Percentiles rank a stretch among this genome's conserved stretches.
Conservation (phyloP, 139 green algal genomes). For the Closterium sp. region DNA sequence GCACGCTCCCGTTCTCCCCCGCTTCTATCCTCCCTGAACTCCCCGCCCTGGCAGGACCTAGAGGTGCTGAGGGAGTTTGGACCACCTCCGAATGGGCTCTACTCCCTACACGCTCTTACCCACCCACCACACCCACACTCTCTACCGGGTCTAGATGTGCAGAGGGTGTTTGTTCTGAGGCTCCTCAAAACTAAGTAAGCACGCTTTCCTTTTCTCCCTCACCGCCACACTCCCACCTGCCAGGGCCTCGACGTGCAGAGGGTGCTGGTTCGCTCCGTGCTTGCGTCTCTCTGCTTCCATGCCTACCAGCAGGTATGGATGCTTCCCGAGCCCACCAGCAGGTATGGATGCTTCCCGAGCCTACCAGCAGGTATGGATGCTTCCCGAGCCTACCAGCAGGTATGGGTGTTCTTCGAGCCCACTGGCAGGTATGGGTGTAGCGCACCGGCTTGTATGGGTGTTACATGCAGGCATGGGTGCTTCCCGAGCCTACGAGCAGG, state of each 20-base stretch:
- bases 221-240: not conserved
- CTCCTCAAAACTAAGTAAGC: no score
- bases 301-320: slow-evolving; percentile 92
- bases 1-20: not conserved
- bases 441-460: slow-evolving; percentile 93
- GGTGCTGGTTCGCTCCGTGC: slow-evolving; percentile 57
- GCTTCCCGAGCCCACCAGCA: slow-evolving; percentile 98
- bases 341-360: slow-evolving; percentile 88
- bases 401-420: slow-evolving; percentile 36
- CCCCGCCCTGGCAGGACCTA: no score
- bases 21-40: not conserved
- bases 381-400: slow-evolving; percentile 97
- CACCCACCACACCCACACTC: not conserved
- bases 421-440: not conserved
- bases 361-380: slow-evolving; percentile 93
- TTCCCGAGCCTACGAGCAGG: no score
- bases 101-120: no score
- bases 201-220: no score
- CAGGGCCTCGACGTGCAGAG: slow-evolving; percentile 56
- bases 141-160: no score
- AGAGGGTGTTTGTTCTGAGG: no score
- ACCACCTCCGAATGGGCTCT: no score
- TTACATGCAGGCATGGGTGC: slow-evolving; percentile 85
- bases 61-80: no score
- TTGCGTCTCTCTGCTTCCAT: slow-evolving; percentile 91